phyloP scores from a whole-genome alignment of 139 green algal species.

The Chlorella sp. region DNA sequence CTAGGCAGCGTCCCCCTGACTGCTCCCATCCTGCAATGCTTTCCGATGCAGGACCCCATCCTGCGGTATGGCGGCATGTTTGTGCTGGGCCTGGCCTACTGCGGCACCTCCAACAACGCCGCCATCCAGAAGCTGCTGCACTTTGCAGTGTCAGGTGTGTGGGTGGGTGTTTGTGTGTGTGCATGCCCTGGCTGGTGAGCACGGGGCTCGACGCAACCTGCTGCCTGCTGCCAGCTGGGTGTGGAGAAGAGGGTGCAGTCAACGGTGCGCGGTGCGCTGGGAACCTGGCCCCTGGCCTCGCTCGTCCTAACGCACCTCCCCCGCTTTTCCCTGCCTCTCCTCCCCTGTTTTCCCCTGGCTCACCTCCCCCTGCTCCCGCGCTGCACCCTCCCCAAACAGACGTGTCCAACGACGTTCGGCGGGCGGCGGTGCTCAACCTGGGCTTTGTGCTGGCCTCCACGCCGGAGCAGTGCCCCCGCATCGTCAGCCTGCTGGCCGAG shows the following conservation, averaged over 20 bases:
- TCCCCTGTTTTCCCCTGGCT: too few relatives aligned
- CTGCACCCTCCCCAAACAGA: too few relatives aligned
- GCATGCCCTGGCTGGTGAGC: too few relatives aligned
- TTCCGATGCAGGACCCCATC: constrained; percentile 42
- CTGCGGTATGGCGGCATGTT: constrained; percentile 95
- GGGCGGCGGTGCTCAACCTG: constrained; percentile 89
- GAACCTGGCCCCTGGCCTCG: too few relatives aligned
- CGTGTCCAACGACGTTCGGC: constrained; percentile 96
- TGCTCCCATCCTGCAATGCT: background rate
- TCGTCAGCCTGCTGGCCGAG: constrained; percentile 95
- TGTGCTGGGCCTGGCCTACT: constrained; percentile 94
- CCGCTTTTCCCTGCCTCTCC: too few relatives aligned
- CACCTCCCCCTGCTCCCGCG: background rate
- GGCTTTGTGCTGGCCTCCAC: constrained; percentile 93
- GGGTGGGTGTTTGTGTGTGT: too few relatives aligned
- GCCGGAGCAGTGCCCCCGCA: constrained; percentile 92
- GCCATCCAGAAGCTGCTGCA: constrained; percentile 97
- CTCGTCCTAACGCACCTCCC: too few relatives aligned
- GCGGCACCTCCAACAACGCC: constrained; percentile 94
- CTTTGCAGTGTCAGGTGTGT: constrained; percentile 86
- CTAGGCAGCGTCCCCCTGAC: too few relatives aligned
- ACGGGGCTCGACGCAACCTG: too few relatives aligned
- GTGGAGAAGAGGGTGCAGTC: too few relatives aligned
- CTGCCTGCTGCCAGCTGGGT: too few relatives aligned
- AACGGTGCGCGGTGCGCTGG: too few relatives aligned